These are phyloP conservation scores for Elaeis oleifera DNA, from an alignment of 202 grass and related monocot genomes.

Conservation along the genomic window DNA sequence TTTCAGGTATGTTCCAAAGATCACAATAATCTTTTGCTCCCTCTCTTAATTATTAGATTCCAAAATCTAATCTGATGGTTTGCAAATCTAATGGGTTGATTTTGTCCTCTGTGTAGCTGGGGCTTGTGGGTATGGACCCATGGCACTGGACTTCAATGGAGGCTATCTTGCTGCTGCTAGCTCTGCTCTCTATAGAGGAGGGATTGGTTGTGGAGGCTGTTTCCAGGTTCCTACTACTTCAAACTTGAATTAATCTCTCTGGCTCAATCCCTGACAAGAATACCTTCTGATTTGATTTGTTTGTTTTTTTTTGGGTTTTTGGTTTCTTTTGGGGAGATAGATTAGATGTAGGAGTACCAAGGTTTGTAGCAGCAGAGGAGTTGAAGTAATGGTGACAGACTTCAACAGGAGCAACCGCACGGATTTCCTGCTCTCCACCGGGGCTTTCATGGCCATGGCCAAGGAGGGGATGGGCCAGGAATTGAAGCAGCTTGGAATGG, in stretches of 20 bases:
- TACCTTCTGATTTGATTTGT: too few species aligned
- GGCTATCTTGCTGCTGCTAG: conserved; percentile 38
- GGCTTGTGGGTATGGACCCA: conserved; percentile 67
- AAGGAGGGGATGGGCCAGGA: conserved; percentile 36
- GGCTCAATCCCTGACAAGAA: too few species aligned
- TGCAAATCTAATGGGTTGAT: too few species aligned
- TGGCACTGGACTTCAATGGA: conserved; percentile 41
- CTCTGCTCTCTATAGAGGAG: conserved; percentile 48
- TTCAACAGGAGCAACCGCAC: conserved; percentile 49
- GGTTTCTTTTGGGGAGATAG: conserved; percentile 16
- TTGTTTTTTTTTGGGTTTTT: too few species aligned
- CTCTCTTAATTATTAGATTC: not conserved
- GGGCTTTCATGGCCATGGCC: conserved; percentile 66
- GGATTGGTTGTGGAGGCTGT: conserved; percentile 76
- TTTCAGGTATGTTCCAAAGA: not conserved
- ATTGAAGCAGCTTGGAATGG: conserved; percentile 26
- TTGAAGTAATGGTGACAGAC: conserved; percentile 57
- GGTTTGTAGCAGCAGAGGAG: conserved; percentile 44
- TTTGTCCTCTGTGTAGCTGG: conserved; percentile 30
- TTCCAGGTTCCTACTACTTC: conserved; percentile 40
- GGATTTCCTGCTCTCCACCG: conserved; percentile 46
- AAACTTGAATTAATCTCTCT: not conserved
- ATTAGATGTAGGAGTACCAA: conserved; percentile 63
- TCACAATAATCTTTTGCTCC: not conserved
- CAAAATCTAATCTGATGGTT: not conserved